Conservation (phyloP, 2,329 filamentous ascomycete genomes). For the Nakataea oryzae region DNA sequence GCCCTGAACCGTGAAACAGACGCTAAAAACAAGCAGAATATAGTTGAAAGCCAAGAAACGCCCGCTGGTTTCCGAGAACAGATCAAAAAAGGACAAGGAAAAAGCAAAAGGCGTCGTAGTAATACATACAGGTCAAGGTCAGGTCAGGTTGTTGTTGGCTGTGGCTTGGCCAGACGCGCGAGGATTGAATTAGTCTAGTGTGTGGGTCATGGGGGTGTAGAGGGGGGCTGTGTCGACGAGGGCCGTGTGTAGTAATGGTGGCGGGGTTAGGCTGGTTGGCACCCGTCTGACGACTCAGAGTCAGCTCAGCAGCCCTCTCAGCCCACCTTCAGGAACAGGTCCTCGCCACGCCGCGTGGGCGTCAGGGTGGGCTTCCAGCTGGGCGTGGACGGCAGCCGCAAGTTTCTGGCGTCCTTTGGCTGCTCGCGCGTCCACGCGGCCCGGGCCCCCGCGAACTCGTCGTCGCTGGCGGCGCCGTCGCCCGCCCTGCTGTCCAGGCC, state of each 20-base stretch:
- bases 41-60: not conserved
- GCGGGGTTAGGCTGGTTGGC: not conserved
- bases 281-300: too few species aligned
- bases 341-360: conserved; percentile 54
- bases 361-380: conserved; percentile 56
- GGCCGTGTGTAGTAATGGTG: not conserved
- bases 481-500: not conserved
- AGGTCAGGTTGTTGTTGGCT: too few species aligned
- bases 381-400: conserved; percentile 33
- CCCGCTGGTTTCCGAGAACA: not conserved
- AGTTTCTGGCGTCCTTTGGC: conserved; percentile 5
- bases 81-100: too few species aligned
- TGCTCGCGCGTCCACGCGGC: conserved; percentile 1
- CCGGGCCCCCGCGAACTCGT: conserved; percentile 4
- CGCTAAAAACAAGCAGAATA: not conserved
- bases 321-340: conserved; percentile 49
- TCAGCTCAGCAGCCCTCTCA: too few species aligned
- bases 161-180: not conserved
- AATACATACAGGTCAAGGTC: not conserved
- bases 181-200: not conserved
- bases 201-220: not conserved
- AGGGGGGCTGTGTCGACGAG: not conserved
- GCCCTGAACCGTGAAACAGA: not conserved
- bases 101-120: not conserved
- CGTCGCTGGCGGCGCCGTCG: conserved; percentile 13